Conservation (phyloP, 2,329 filamentous ascomycete genomes). For the Aspergillus sojae region DNA sequence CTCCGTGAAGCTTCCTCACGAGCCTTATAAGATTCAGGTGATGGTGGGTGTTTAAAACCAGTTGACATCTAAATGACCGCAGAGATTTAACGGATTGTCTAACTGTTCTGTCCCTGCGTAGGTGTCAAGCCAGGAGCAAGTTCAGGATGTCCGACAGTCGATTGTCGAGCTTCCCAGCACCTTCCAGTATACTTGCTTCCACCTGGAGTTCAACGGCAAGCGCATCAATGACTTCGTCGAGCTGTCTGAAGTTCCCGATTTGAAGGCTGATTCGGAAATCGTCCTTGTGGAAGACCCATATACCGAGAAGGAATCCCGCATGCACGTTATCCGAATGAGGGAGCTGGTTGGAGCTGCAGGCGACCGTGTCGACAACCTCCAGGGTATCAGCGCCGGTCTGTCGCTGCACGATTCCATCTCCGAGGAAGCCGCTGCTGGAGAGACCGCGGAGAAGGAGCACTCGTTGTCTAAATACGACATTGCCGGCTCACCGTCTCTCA, state of each 20-base stretch:
- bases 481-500: conserved; percentile 66
- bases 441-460: conserved; percentile 50
- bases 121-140: conserved; percentile 91
- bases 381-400: conserved; percentile 80
- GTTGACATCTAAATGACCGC: conserved; percentile 13
- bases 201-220: conserved; percentile 85
- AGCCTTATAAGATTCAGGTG: conserved; percentile 77
- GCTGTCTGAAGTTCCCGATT: conserved; percentile 81
- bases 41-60: conserved; percentile 65
- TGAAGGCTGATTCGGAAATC: conserved; percentile 76
- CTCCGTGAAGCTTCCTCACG: conserved; percentile 79
- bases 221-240: conserved; percentile 95
- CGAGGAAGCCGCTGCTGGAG: conserved; percentile 47
- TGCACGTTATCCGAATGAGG: conserved; percentile 87
- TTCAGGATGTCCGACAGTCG: conserved; percentile 95
- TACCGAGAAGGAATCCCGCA: conserved; percentile 95
- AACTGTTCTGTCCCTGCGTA: conserved; percentile 39
- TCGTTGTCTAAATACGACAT: conserved; percentile 77
- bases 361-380: conserved; percentile 81
- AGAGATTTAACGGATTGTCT: conserved; percentile 20
- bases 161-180: conserved; percentile 91
- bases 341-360: conserved; percentile 92
- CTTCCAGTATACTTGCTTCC: conserved; percentile 98
- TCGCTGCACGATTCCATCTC: conserved; percentile 83
- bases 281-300: conserved; percentile 90